A percentile compares a stretch with the other conserved stretches of the same genome.
Evolutionary conservation across 768 basidiomycete genomes (phyloP).

Genomic region (Erythrobasidium yunnanense): DNA sequence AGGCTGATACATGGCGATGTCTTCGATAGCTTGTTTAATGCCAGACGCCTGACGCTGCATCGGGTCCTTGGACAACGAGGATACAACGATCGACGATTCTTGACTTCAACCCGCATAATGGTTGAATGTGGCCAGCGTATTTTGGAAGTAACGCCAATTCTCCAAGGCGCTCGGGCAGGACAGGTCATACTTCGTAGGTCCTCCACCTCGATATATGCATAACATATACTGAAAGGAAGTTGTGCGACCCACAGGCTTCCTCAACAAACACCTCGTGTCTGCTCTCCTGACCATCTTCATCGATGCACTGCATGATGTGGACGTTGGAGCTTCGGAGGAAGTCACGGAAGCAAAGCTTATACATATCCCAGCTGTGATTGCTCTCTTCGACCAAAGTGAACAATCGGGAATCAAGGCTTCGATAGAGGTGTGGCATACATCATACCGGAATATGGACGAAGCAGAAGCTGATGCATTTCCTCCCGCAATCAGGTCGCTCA

Average conservation of each 20-base stretch:
- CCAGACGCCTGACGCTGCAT: neutral
- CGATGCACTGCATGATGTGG: constrained; percentile 14
- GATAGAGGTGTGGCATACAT: neutral
- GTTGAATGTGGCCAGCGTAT: neutral
- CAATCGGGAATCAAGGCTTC: neutral
- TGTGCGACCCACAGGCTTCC: neutral
- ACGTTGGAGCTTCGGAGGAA: neutral
- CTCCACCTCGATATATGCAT: neutral
- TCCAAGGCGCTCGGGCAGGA: neutral
- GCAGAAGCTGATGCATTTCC: neutral
- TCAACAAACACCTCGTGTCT: neutral
- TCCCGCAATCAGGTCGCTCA: neutral
- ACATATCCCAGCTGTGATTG: neutral
- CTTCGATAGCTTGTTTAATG: neutral
- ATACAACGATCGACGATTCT: neutral
- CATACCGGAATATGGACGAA: neutral
- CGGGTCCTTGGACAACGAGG: neutral
- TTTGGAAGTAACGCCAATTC: neutral
- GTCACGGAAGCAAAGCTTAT: constrained; percentile 3
- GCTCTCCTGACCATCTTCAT: constrained; percentile 6
- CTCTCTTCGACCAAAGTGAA: neutral
- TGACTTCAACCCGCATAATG: neutral
- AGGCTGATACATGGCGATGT: too few relatives aligned
- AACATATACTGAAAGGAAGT: neutral
- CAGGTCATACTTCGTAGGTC: neutral